Base-by-base conservation (phyloP, 169 alveolate species). In the Cryptosporidium baileyi region DNA sequence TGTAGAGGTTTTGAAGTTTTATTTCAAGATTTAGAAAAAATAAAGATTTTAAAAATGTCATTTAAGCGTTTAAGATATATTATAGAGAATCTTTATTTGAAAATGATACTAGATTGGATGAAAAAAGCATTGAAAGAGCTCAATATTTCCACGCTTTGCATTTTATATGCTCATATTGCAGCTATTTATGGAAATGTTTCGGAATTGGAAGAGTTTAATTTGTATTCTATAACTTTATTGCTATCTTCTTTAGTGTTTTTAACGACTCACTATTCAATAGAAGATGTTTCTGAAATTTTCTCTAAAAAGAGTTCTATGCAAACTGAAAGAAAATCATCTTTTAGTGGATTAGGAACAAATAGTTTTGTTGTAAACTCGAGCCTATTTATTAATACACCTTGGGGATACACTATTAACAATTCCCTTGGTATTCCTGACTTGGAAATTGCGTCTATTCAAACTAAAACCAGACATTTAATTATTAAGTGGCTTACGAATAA, bases 131-230 rank as follows among this genome's bases (percentile, higher is more conserved):
- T 80, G 15, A 79, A 36, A n/a, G 65, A 67, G 59, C 47, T 74
- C 13, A 88, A 88, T 40, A 43, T 88, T 17, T 43, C 79, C 3
- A 57, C 81, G 4, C 80, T 88, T 3, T 88, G 91, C 19, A 63
- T 67, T 19, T 43, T 88, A 34, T 65, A 88, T 43, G 88, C 89
- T 13, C 91, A 88, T 63, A 49, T 88, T 44, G 81, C 82, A 17
- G 43, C 40, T 52, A 57, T 67, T 26, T 47, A 28, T 61, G 82
- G 88, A 51, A 62, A 88, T 17, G 51, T 49, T 2, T 17, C 13
- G 8, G 17, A 6, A 7, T 22, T 61, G 30, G 67, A 54, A 0
- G 91, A 88, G 7, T 47, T 88, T 8, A 54, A 63, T n/a, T 4
- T 36, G 28, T 49, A 62, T 26, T 26, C 80, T 2, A 80, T 80